phyloP scores from a whole-genome alignment of 371 early-diverging fungal genomes.

The Syncephalastrum sp. region DNA sequence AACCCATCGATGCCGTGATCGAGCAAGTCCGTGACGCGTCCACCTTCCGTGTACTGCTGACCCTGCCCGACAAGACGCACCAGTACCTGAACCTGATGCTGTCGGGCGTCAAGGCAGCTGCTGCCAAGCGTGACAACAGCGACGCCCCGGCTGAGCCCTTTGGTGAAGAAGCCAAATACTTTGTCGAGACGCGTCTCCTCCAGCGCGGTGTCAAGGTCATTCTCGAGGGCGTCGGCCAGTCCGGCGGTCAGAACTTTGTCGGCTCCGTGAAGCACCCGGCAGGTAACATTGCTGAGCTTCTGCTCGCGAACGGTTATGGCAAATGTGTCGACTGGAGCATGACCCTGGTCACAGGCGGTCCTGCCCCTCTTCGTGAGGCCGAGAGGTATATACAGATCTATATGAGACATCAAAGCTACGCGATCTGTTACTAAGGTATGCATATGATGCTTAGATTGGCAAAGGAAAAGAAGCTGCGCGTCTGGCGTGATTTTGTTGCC shows the following conservation, averaged over 20 bases:
- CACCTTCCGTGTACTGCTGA: conserved; percentile 76
- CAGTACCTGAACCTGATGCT: conserved; percentile 79
- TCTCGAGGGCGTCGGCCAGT: conserved; percentile 69
- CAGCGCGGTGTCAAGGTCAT: conserved; percentile 89
- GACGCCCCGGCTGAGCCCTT: conserved; percentile 77
- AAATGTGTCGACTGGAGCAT: conserved; percentile 89
- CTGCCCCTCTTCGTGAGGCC: conserved; percentile 72
- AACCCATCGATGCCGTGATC: conserved; percentile 77
- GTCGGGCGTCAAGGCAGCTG: conserved; percentile 88
- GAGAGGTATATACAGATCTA: conserved; percentile 47
- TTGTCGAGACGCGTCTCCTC: conserved; percentile 86
- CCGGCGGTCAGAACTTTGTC: conserved; percentile 65
- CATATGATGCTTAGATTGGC: conserved; percentile 35
- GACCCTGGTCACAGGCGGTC: conserved; percentile 74
- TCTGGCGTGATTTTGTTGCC: conserved; percentile 74
- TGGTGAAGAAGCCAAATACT: conserved; percentile 90
- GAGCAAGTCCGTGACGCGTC: conserved; percentile 95
- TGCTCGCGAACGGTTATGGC: conserved; percentile 83
- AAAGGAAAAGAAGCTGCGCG: conserved; percentile 70
- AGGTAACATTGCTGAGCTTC: conserved; percentile 91
- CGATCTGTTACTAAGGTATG: background rate
- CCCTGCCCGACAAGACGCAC: conserved; percentile 55
- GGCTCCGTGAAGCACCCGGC: conserved; percentile 82
- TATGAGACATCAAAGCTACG: background rate
- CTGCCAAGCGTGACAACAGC: conserved; percentile 73